phyloP scores from a whole-genome alignment of 257 asterid genomes.

The Forsythia suspensa region DNA sequence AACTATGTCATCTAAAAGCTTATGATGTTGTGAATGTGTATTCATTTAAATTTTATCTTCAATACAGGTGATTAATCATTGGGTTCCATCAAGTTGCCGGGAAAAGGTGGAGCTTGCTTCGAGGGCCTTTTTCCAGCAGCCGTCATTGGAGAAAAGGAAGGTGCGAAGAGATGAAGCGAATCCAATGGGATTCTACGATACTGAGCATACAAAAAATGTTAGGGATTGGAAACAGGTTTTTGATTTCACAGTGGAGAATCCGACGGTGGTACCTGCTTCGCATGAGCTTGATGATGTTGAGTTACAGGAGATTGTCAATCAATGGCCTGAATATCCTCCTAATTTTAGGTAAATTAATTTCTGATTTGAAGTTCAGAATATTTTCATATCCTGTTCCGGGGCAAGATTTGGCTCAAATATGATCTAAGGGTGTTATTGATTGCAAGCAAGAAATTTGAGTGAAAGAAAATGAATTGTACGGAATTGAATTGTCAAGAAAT shows the following conservation, averaged over 20 bases:
- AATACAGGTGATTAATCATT: conserved; percentile 50
- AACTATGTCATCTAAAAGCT: too few species aligned
- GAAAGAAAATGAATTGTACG: too few species aligned
- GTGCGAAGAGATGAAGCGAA: conserved; percentile 35
- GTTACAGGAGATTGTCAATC: conserved; percentile 25
- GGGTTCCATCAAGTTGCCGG: conserved; percentile 37
- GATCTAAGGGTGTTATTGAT: background rate
- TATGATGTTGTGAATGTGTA: too few species aligned
- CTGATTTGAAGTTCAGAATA: too few species aligned
- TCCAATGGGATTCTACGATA: conserved; percentile 38
- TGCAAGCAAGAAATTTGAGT: too few species aligned
- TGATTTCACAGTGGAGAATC: conserved; percentile 33
- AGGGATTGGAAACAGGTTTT: conserved; percentile 53
- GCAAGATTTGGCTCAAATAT: background rate
- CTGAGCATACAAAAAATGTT: conserved; percentile 44
- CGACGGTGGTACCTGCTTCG: conserved; percentile 35
- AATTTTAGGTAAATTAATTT: conserved; percentile 29
- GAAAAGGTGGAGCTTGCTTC: conserved; percentile 34
- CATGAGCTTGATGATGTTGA: conserved; percentile 30
- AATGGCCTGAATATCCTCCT: conserved; percentile 41
- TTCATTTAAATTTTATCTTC: too few species aligned
- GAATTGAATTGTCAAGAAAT: too few species aligned
- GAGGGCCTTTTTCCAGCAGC: conserved; percentile 30
- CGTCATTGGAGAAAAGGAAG: conserved; percentile 35
- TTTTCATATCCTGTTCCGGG: background rate